Base-by-base conservation (phyloP, 768 basidiomycete genomes). In the Pisolithus orientalis region DNA sequence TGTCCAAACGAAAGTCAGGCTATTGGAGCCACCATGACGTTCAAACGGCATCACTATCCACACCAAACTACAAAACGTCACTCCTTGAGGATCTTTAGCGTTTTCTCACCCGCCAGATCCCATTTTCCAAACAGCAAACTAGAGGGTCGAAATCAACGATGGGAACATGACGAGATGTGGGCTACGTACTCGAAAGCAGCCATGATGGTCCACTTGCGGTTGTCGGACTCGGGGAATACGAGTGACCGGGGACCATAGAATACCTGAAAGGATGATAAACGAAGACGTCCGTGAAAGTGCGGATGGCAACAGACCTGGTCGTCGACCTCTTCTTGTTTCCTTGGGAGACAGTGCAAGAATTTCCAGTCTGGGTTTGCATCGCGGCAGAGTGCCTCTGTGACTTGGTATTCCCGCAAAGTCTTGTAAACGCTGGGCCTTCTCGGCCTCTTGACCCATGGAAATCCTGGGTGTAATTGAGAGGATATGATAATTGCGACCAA, bases 361-460 rank as follows among this genome's bases (percentile, higher is more conserved):
- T 87, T 85, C 93, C 94, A 96, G 62, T 90, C 72, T 4, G 83
- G 80, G 31, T 90, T 85, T 10, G 94, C 93, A 53, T 83, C 79
- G 16, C 72, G 71, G 68, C 93, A 94, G 29, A 98, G 77, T 31
- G 80, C 71, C 66, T 97, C 93, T 2, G 95, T 98, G 46, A 99
- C 84, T 64, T 97, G 96, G 69, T 90, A 99, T 2, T 2, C 96
- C 94, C 16, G 80, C 57, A 71, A 99, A 99, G 53, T 91, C 95
- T 47, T 80, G 73, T 40, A 95, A 67, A 14, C 95, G 84, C 59
- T 91, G 83, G 31, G 75, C 89, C 57, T 94, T 92, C 68, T 98
- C 94, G 1, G 85, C 87, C 70, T 98, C 96, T 69, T 96, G 93
- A 16, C 96, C 96, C 96, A 99, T 98, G 2, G 95, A 97, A 57